Evolutionary conservation across 768 basidiomycete species (phyloP), one percentile per base, ranked within the genome.

Genomic region (Boletales sp.): DNA sequence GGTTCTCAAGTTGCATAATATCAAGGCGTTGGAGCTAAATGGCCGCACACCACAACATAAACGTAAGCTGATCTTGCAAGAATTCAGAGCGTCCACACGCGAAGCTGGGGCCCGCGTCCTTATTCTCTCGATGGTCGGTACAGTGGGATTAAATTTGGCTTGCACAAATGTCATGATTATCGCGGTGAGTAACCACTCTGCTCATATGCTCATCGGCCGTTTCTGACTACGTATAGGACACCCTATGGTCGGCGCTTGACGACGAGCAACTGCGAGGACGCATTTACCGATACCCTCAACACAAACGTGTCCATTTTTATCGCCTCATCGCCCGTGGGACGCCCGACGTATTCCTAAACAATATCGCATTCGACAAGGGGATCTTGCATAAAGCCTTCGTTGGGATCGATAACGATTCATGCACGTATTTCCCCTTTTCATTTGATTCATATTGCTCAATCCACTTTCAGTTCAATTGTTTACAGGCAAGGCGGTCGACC

Each of bases 331-430:
- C 47, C 0, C 4, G 19, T 3, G 41, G 49, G 1, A 59, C 56
- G 0, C 54, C 57, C 0, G 56, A 65, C 38, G 40, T 63, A 0
- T 62, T 58, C 43, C 43, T 66, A 0, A 66, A 61, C 51, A 63
- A 63, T 19, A 52, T 65, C 13, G 48, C 55, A 0, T 63, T 65
- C 19, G 47, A 56, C 15, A 58, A 58, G 30, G 51, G 45, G 0
- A 27, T 35, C 9, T 8, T 57, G 0, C 49, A 54, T 7, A 7
- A 15, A 0, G 46, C 40, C 0, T 54, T 54, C 2, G 32, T 51
- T 17, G 21, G n/a, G n/a, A n/a, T n/a, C n/a, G n/a, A n/a, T n/a
- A n/a, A n/a, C n/a, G n/a, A n/a, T n/a, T n/a, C n/a, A n/a, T n/a
- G n/a, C n/a, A n/a, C n/a, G n/a, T n/a, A n/a, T n/a, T n/a, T n/a